phyloP scores from a whole-genome alignment of 2,329 filamentous ascomycete genomes.

The Ramularia endophylla region DNA sequence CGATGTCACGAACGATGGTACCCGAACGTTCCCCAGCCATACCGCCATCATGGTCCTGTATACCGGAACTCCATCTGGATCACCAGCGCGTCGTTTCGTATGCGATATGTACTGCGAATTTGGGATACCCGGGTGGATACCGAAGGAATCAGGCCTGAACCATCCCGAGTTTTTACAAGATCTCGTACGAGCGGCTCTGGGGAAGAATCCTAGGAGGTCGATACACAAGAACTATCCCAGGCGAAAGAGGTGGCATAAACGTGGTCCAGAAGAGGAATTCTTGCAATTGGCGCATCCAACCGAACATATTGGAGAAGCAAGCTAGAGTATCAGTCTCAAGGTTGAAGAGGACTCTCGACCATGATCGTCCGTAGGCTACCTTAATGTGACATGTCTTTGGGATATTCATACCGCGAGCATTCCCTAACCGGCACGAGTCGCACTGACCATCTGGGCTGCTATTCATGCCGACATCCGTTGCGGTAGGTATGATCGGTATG shows the following conservation, averaged over 20 bases:
- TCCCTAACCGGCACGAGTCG: no score
- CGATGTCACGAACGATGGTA: constrained; percentile 16
- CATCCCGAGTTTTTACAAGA: constrained; percentile 19
- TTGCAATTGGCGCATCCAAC: constrained; percentile 7
- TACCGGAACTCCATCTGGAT: constrained; percentile 12
- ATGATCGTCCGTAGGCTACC: no score
- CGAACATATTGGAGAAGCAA: neutral
- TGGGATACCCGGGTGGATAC: constrained; percentile 19
- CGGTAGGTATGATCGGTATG: no score
- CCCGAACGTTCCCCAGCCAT: constrained; percentile 15
- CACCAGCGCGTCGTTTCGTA: constrained; percentile 13
- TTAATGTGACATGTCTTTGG: no score
- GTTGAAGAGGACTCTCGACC: no score
- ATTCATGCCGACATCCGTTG: no score
- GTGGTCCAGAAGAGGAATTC: constrained; percentile 11
- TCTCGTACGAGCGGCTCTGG: constrained; percentile 10
- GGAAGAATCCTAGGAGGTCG: constrained; percentile 5
- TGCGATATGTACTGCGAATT: constrained; percentile 19
- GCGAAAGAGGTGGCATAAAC: constrained; percentile 15
- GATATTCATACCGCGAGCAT: no score
- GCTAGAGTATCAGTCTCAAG: no score
- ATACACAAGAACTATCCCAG: constrained; percentile 16
- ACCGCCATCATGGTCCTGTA: constrained; percentile 18
- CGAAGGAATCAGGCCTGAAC: constrained; percentile 12
- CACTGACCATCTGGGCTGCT: no score